These are phyloP conservation scores for Penicillium canescens DNA, from an alignment of 495 filamentous ascomycete genomes.

Conservation along the genomic window DNA sequence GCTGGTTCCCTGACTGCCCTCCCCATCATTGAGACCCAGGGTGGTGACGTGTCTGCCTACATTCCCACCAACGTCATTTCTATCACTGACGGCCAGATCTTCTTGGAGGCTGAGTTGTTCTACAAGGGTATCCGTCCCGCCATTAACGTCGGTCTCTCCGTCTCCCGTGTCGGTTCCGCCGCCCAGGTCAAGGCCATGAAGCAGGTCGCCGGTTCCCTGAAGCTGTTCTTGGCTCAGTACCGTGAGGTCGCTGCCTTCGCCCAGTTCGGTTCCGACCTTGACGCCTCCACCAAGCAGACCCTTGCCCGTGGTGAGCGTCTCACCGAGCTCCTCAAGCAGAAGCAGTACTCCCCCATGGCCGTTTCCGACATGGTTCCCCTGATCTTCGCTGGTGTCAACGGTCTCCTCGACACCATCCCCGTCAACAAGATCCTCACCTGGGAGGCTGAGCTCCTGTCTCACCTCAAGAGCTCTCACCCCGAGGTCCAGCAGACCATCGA, in stretches of 20 bases:
- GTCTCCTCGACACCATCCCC: constrained; percentile 82
- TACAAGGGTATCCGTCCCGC: constrained; percentile 99
- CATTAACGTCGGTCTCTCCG: constrained; percentile 99
- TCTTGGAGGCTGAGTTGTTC: constrained; percentile 99
- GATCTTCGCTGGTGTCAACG: constrained; percentile 99
- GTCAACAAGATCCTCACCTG: constrained; percentile 84
- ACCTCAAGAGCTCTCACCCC: constrained; percentile 85
- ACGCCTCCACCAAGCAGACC: constrained; percentile 98
- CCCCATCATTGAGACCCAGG: constrained; percentile 98
- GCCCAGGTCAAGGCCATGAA: constrained; percentile 99
- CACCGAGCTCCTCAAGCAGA: constrained; percentile 99
- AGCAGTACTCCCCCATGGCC: constrained; percentile 99
- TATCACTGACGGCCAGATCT: constrained; percentile 99
- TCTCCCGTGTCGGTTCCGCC: constrained; percentile 99
- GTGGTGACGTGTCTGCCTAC: constrained; percentile 99
- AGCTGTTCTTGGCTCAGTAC: constrained; percentile 99
- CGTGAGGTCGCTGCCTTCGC: constrained; percentile 99
- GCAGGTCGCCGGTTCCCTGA: constrained; percentile 98
- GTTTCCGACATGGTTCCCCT: constrained; percentile 99
- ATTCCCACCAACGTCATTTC: constrained; percentile 99
- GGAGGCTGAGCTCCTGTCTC: constrained; percentile 90
- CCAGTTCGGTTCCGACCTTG: constrained; percentile 99
- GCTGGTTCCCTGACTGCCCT: constrained; percentile 96
- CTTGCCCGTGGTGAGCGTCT: constrained; percentile 98
- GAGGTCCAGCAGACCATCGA: constrained; percentile 86